Evolutionary conservation across 2,329 filamentous ascomycete genomes (phyloP), one percentile per base, ranked within the genome.

Genomic region (Chaetomiaceae sp.): DNA sequence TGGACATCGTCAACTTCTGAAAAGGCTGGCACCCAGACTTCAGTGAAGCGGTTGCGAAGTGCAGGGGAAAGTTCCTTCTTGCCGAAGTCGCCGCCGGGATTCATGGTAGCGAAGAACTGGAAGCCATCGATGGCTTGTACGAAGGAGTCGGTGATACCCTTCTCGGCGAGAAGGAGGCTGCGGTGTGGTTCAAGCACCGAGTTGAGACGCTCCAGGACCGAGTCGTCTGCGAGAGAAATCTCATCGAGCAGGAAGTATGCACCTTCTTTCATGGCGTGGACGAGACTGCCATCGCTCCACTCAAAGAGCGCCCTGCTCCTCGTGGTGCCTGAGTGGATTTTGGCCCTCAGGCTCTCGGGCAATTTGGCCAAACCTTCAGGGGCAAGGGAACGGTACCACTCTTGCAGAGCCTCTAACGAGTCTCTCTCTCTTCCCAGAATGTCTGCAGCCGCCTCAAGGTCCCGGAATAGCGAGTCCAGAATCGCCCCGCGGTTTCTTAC

Each of bases 21-120:
- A 54, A 97, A 74, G 1, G 91, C 81, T 1, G 94, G 90, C 0
- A 97, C 94, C 94, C 94, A 99, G 8, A 99, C 96, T 70, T 99
- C 94, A 0, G 94, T 99, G 67, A 99, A 96, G 55, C 94, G 88
- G 67, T 99, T 99, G 41, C 94, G 82, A 55, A 99, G 74, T 13
- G 94, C 95, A 3, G 94, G 94, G 1, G 94, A 99, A 11, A 99
- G 79, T 68, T 99, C 94, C 62, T 92, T 90, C 73, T 99, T 99
- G 59, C 94, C 94, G 67, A 97, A 99, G 66, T 99, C 94, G 41
- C 95, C 94, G 46, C 95, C 95, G 8, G 94, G 94, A 61, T 99
- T 99, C 94, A 99, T 99, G 0, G 94, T 99, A 3, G 94, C 92
- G 55, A 99, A 82, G 70, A 99, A 96, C 64, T 99, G 91, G 69